Conservation (phyloP, 345 rosid species). For the Bruguiera parviflora region DNA sequence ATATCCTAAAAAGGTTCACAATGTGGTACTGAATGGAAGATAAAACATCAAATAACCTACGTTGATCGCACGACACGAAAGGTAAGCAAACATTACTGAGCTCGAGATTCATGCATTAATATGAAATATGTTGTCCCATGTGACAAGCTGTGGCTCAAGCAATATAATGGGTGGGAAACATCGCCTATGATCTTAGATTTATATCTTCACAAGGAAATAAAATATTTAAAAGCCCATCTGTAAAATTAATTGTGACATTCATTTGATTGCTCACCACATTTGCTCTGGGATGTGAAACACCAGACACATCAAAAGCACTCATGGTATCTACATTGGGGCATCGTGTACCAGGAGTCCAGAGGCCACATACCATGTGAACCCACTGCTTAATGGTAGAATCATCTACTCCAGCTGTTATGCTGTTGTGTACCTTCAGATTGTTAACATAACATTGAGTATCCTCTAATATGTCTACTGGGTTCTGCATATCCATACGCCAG, state of each 20-base stretch:
- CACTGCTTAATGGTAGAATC: slow-evolving; percentile 49
- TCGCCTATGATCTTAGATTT: no score
- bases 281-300: slow-evolving; percentile 25
- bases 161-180: no score
- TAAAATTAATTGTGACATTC: background rate
- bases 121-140: no score
- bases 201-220: background rate
- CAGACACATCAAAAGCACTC: slow-evolving; percentile 56
- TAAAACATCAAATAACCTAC: no score
- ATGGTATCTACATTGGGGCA: slow-evolving; percentile 53
- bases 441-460: slow-evolving; percentile 10
- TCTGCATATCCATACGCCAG: slow-evolving; percentile 20
- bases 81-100: no score
- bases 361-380: slow-evolving; percentile 60
- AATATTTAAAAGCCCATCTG: background rate
- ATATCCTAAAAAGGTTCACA: no score
- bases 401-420: slow-evolving; percentile 34
- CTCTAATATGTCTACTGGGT: slow-evolving; percentile 13
- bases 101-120: no score
- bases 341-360: slow-evolving; percentile 52
- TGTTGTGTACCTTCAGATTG: slow-evolving; percentile 31
- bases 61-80: no score
- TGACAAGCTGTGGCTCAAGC: no score
- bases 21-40: no score
- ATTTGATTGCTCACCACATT: slow-evolving; percentile 27